These are phyloP conservation scores for Pythium aphanidermatum DNA, from an alignment of 352 stramenopile species.

Conservation along the genomic window DNA sequence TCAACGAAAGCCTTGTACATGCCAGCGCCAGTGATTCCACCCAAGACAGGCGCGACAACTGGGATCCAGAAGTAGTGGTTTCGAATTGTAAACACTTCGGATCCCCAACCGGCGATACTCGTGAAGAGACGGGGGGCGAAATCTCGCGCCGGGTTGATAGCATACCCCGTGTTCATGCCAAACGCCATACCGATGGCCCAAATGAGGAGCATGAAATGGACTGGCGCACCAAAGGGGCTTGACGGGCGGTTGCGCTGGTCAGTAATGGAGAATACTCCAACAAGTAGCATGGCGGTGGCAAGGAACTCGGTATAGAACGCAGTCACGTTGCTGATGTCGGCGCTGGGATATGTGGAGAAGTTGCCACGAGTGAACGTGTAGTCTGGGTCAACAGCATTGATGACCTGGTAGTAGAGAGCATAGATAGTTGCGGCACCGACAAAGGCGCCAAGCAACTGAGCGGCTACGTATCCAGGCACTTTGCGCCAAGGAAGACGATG, in stretches of 20 bases:
- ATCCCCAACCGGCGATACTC: slow-evolving; percentile 41
- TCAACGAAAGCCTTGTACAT: too few species aligned
- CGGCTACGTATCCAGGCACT: slow-evolving; percentile 34
- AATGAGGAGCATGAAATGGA: slow-evolving; percentile 27
- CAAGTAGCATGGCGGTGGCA: slow-evolving; percentile 34
- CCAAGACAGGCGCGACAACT: too few species aligned
- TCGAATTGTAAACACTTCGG: slow-evolving; percentile 40
- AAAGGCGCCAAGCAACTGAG: slow-evolving; percentile 44
- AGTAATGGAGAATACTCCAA: slow-evolving; percentile 38
- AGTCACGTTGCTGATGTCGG: slow-evolving; percentile 28
- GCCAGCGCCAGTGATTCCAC: too few species aligned
- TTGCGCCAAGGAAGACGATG: slow-evolving; percentile 47
- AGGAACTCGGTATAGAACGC: slow-evolving; percentile 49
- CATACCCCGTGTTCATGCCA: slow-evolving; percentile 32
- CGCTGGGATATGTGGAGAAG: slow-evolving; percentile 48
- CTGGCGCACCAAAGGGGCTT: slow-evolving; percentile 12
- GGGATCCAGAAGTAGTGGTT: slow-evolving; percentile 62
- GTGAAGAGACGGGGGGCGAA: slow-evolving; percentile 46
- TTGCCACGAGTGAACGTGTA: slow-evolving; percentile 26
- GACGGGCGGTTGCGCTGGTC: slow-evolving; percentile 39
- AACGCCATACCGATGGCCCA: slow-evolving; percentile 35
- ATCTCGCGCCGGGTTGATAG: slow-evolving; percentile 42
- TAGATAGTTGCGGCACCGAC: slow-evolving; percentile 35
- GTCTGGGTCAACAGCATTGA: slow-evolving; percentile 43
- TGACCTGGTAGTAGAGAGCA: slow-evolving; percentile 39